Conservation (phyloP, 768 basidiomycete genomes). For the Mycena chlorophos region DNA sequence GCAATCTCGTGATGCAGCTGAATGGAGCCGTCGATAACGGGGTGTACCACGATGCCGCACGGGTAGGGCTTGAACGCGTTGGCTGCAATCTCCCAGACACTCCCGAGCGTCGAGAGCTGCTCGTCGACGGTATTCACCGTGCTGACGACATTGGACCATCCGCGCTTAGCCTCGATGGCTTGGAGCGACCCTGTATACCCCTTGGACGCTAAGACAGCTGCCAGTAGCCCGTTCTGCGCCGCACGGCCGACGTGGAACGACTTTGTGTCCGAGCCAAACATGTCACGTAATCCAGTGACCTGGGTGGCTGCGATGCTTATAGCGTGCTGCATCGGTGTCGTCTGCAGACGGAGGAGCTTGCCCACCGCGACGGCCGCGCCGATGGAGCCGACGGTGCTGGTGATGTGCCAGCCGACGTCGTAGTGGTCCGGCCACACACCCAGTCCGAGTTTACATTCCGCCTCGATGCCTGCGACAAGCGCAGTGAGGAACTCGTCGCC, state of each 20-base stretch:
- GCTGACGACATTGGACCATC: slow-evolving; percentile 28
- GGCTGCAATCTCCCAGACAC: slow-evolving; percentile 20
- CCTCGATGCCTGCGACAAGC: slow-evolving; percentile 26
- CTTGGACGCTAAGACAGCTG: slow-evolving; percentile 22
- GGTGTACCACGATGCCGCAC: slow-evolving; percentile 28
- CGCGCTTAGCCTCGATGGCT: slow-evolving; percentile 25
- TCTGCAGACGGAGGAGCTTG: slow-evolving; percentile 22
- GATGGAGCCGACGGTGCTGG: slow-evolving; percentile 27
- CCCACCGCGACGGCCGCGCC: slow-evolving; percentile 28
- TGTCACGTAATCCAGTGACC: slow-evolving; percentile 27
- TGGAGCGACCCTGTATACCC: slow-evolving; percentile 25
- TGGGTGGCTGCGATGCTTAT: slow-evolving; percentile 27
- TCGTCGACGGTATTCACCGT: slow-evolving; percentile 18
- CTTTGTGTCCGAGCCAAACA: slow-evolving; percentile 27
- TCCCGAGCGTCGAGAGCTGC: slow-evolving; percentile 17
- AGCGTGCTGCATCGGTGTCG: slow-evolving; percentile 24
- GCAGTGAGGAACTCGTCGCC: slow-evolving; percentile 24
- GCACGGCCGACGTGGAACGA: slow-evolving; percentile 28
- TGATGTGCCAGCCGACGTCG: slow-evolving; percentile 29
- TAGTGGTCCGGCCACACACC: slow-evolving; percentile 27
- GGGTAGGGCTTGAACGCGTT: slow-evolving; percentile 28
- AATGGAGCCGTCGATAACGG: slow-evolving; percentile 25
- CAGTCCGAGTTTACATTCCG: slow-evolving; percentile 25
- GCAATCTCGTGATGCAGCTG: slow-evolving; percentile 20
- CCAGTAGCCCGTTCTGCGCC: slow-evolving; percentile 25